These are phyloP conservation scores for Annulohypoxylon nitens DNA, from an alignment of 495 filamentous ascomycete genomes.

Conservation along the genomic window DNA sequence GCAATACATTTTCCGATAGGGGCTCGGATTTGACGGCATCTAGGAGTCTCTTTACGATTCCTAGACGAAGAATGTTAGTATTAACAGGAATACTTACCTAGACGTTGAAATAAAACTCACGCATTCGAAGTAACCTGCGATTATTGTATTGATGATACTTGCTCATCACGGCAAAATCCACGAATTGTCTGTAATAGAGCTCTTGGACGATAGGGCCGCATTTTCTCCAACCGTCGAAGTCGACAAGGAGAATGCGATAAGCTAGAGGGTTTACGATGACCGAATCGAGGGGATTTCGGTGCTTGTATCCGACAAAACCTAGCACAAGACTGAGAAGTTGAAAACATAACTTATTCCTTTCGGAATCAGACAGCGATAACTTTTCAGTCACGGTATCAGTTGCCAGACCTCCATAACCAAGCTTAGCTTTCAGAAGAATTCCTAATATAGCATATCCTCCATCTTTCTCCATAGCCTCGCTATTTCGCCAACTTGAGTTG, in stretches of 20 bases:
- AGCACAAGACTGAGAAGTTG: slow-evolving; percentile 82
- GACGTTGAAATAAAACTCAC: slow-evolving; percentile 68
- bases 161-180: slow-evolving; percentile 83
- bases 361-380: slow-evolving; percentile 60
- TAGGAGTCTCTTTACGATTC: slow-evolving; percentile 88
- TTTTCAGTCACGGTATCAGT: slow-evolving; percentile 57
- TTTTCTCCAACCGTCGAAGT: slow-evolving; percentile 91
- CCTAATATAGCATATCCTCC: slow-evolving; percentile 94
- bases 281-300: slow-evolving; percentile 79
- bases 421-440: slow-evolving; percentile 79
- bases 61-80: slow-evolving; percentile 59
- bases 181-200: slow-evolving; percentile 92
- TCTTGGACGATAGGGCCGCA: slow-evolving; percentile 79
- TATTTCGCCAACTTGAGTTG: slow-evolving; percentile 93
- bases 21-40: slow-evolving; percentile 89
- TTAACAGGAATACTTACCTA: slow-evolving; percentile 19
- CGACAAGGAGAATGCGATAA: slow-evolving; percentile 90
- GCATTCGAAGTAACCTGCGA: slow-evolving; percentile 86
- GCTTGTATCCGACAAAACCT: slow-evolving; percentile 87
- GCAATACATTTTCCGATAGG: slow-evolving; percentile 76
- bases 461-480: slow-evolving; percentile 96
- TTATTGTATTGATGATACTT: slow-evolving; percentile 93
- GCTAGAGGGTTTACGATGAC: slow-evolving; percentile 96
- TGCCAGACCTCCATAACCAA: slow-evolving; percentile 65
- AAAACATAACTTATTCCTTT: slow-evolving; percentile 73